Evolutionary conservation across 1,284 basidiomycete species (phyloP).

Genomic region (Volvariella surrecta): DNA sequence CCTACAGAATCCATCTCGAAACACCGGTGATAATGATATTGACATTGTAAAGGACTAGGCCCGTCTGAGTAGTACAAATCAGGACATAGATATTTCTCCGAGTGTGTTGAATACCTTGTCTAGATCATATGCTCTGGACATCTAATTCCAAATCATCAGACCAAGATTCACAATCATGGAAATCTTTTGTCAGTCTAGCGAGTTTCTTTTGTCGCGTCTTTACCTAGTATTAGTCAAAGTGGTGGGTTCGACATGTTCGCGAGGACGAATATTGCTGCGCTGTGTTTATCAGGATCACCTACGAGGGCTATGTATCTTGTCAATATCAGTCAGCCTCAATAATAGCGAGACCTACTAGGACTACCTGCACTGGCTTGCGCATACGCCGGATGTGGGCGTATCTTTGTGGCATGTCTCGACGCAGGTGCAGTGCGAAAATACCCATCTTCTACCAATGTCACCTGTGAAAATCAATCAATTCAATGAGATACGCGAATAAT

Average conservation of each 20-base stretch:
- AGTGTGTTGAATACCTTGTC: no score
- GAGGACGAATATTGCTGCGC: conserved; percentile 10
- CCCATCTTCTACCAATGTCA: conserved; percentile 11
- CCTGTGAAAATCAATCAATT: conserved; percentile 5
- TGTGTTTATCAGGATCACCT: conserved; percentile 11
- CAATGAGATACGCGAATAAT: background rate
- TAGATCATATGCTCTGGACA: no score
- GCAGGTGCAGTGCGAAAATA: conserved; percentile 10
- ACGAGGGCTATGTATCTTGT: conserved; percentile 2
- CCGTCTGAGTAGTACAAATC: no score
- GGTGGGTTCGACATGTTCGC: conserved; percentile 7
- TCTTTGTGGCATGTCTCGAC: conserved; percentile 1
- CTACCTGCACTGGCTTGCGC: conserved; percentile 2
- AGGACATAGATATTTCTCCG: no score
- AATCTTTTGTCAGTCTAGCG: conserved; percentile 2
- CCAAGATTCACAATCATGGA: conserved; percentile 5
- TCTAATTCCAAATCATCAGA: conserved; percentile 3
- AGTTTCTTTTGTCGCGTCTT: conserved; percentile 5
- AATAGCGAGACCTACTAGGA: conserved; percentile 8
- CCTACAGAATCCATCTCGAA: no score
- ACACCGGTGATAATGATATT: no score
- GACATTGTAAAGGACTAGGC: no score
- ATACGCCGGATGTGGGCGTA: conserved; percentile 12
- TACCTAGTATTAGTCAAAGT: conserved; percentile 11
- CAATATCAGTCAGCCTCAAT: no score